Evolutionary conservation across 2,329 filamentous ascomycete species (phyloP).

Genomic region (Herpotrichia juniperi): DNA sequence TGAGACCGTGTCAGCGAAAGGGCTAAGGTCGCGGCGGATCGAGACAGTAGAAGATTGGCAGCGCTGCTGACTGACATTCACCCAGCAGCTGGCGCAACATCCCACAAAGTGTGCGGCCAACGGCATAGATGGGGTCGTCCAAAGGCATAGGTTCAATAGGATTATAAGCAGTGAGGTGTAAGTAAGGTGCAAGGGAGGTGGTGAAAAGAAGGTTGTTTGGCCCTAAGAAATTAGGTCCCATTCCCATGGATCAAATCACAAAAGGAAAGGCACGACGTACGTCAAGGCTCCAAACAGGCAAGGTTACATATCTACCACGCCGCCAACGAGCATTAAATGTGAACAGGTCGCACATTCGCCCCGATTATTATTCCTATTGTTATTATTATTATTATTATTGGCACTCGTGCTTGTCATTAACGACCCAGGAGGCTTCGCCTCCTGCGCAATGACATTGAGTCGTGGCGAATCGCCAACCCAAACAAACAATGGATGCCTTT

Average conservation of each 20-base stretch:
- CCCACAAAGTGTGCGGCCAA: neutral
- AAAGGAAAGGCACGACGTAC: slow-evolving; percentile 6
- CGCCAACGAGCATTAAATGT: slow-evolving; percentile 12
- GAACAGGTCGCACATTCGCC: slow-evolving; percentile 9
- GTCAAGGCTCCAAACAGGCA: neutral
- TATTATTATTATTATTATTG: too few species aligned
- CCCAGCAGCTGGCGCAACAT: slow-evolving; percentile 6
- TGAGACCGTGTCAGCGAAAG: neutral
- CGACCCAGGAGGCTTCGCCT: slow-evolving; percentile 40
- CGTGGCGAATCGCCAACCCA: slow-evolving; percentile 26
- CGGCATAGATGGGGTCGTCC: slow-evolving; percentile 27
- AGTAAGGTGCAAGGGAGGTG: too few species aligned
- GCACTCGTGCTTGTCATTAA: slow-evolving; percentile 28
- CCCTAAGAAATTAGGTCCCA: slow-evolving; percentile 18
- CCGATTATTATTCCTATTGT: too few species aligned
- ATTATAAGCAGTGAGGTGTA: slow-evolving; percentile 2
- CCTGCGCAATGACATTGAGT: slow-evolving; percentile 31
- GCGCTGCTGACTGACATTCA: slow-evolving; percentile 19
- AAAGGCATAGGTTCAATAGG: slow-evolving; percentile 21
- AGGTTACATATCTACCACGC: neutral
- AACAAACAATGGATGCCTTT: slow-evolving; percentile 20
- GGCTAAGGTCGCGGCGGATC: slow-evolving; percentile 5
- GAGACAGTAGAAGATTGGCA: slow-evolving; percentile 7
- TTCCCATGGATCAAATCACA: slow-evolving; percentile 4
- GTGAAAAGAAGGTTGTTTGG: too few species aligned